Conservation (phyloP, 768 basidiomycete genomes). For the Collybia sp. region DNA sequence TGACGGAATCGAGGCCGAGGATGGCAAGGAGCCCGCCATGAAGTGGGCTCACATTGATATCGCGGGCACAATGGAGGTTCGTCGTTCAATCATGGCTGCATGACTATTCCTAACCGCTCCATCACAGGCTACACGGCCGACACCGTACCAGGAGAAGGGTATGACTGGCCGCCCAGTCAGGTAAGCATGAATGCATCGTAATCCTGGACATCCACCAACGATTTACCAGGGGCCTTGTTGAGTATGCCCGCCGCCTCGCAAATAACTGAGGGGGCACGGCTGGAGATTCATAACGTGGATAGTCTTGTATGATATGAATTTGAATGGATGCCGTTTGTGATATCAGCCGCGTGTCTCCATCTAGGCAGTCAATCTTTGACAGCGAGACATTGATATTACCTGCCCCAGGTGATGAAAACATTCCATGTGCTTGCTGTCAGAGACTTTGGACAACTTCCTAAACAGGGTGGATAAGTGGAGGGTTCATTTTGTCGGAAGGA, state of each 20-base stretch:
- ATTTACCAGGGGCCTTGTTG: slow-evolving; percentile 31
- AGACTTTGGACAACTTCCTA: slow-evolving; percentile 38
- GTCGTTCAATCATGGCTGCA: slow-evolving; percentile 11
- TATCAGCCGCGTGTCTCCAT: slow-evolving; percentile 47
- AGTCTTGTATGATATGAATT: no score
- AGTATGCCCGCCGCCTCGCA: slow-evolving; percentile 31
- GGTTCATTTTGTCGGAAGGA: no score
- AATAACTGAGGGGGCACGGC: slow-evolving; percentile 18
- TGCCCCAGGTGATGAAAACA: slow-evolving; percentile 18
- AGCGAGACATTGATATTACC: slow-evolving; percentile 29
- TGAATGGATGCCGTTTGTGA: slow-evolving; percentile 6
- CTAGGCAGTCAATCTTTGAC: slow-evolving; percentile 50
- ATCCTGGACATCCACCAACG: not conserved
- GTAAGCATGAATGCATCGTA: slow-evolving; percentile 33
- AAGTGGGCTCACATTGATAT: slow-evolving; percentile 91
- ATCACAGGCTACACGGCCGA: slow-evolving; percentile 42
- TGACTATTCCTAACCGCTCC: not conserved
- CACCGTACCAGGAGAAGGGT: slow-evolving; percentile 64
- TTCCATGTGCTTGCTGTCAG: slow-evolving; percentile 39
- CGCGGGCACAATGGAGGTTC: slow-evolving; percentile 70
- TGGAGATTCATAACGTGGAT: no score
- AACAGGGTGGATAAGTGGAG: not conserved
- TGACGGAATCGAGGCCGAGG: slow-evolving; percentile 62
- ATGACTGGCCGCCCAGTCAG: slow-evolving; percentile 80
- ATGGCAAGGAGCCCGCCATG: slow-evolving; percentile 47